Evolutionary conservation across 192 early-diverging fungal species (phyloP), one percentile per base, ranked within the genome.

Genomic region (Polychytrium aggregatum): DNA sequence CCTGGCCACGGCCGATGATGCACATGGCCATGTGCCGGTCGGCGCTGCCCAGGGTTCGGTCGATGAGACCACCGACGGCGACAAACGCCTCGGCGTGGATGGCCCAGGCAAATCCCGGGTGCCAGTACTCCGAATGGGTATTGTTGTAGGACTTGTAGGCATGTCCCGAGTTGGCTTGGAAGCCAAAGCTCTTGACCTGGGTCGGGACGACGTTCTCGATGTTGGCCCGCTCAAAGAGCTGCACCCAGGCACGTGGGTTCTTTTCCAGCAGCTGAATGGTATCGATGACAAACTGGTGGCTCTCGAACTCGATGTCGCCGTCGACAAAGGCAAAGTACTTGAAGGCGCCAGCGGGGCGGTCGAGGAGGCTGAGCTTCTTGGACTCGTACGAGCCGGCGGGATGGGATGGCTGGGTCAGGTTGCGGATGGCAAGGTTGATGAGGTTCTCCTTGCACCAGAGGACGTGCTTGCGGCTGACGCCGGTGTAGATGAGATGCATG

Each of bases 371-470:
- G n/a, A 10, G 34, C 24, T 14, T n/a, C n/a, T n/a, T n/a, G n/a
- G n/a, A n/a, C n/a, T n/a, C n/a, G n/a, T n/a, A n/a, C n/a, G n/a
- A n/a, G n/a, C n/a, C n/a, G n/a, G n/a, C n/a, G n/a, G n/a, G n/a
- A n/a, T n/a, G n/a, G n/a, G n/a, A n/a, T n/a, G n/a, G n/a, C 25
- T 52, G 5, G 7, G 26, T 37, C 17, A 57, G 20, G 24, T 42
- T 11, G 9, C 16, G 9, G 40, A 57, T 17, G 9, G 53, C 51
- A 0, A 57, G 24, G 52, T 44, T 57, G 40, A 56, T 33, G 41
- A 56, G 41, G 36, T 57, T 43, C 21, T 57, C 39, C 40, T 57
- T 56, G 20, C 16, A 41, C 56, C 56, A 55, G 13, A 57, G 51
- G 6, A 58, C 36, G 26, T 57, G 62, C 13, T 53, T 18, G 11